Evolutionary conservation across 768 basidiomycete genomes (phyloP).

Genomic region (Crassisporium funariophilum): DNA sequence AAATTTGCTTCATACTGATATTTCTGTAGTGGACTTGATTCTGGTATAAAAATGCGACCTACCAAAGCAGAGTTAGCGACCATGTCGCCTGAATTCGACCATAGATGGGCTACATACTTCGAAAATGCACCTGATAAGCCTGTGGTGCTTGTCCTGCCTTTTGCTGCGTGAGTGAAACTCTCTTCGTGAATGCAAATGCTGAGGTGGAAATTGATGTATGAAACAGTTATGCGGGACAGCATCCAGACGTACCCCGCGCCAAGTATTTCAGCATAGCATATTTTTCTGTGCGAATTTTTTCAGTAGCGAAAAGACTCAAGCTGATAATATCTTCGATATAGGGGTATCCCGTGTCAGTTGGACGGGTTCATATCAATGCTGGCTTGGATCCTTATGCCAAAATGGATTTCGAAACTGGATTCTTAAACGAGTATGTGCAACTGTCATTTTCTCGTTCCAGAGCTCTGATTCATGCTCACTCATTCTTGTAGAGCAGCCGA

Average conservation of each 20-base stretch:
- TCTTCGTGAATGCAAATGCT: not conserved
- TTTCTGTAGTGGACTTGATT: constrained; percentile 49
- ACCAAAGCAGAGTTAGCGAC: constrained; percentile 47
- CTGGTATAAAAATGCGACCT: constrained; percentile 60
- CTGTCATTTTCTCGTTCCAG: not conserved
- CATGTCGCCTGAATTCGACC: constrained; percentile 50
- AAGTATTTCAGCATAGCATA: constrained; percentile 29
- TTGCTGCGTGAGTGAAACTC: constrained; percentile 39
- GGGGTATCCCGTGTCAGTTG: constrained; percentile 38
- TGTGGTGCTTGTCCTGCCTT: constrained; percentile 43
- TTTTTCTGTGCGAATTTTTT: constrained; percentile 31
- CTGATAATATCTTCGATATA: constrained; percentile 7
- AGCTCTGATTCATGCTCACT: not conserved
- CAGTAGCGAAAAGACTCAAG: not conserved
- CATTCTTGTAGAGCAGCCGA: constrained; percentile 36
- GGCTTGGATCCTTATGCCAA: constrained; percentile 29
- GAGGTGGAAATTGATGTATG: not conserved
- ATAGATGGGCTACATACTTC: constrained; percentile 54
- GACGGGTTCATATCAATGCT: constrained; percentile 42
- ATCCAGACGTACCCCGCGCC: constrained; percentile 15
- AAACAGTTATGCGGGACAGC: constrained; percentile 20
- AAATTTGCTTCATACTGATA: constrained; percentile 9
- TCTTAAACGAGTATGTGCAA: constrained; percentile 33
- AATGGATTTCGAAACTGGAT: constrained; percentile 27
- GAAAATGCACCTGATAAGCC: constrained; percentile 57